Evolutionary conservation across 73 alveolate genomes (phyloP), one percentile per base, ranked within the genome.

Genomic region (Effrenium voratum): DNA sequence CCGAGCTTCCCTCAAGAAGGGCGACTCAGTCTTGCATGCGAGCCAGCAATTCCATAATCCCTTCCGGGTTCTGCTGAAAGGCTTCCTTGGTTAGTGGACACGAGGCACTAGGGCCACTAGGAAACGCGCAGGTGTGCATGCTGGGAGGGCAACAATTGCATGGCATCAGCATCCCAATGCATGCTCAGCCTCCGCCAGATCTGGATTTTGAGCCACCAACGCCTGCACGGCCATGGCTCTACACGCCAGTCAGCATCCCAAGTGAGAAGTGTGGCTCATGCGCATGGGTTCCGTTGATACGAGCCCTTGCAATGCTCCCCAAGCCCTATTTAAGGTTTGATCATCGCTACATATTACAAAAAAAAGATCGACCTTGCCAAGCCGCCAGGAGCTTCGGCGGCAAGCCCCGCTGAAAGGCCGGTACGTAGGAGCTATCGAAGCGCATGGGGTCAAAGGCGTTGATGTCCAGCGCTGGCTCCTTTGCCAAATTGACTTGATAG

Each of bases 401-500:
- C 50, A 86, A 45, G 68, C 82, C 94, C 94, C 60, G 57, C 83
- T 52, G 57, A 34, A 86, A 68, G 46, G 94, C 38, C 1, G 94
- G 82, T n/a, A 86, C 68, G 49, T 86, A 70, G 83, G 94, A 86
- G n/a, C 94, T 70, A 66, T 90, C 97, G 41, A 90, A 90, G 75
- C 97, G 97, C 88, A 70, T 19, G n/a, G 97, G 97, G 46, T 90
- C 97, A 70, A 90, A 90, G 38, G 97, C 88, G 26, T 57, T 47
- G 75, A 90, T 47, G 88, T 90, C 97, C 57, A 66, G 52, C 40
- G 97, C 76, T 6, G 87, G 97, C 88, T 90, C 87, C 95, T 86
- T 46, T n/a, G 83, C 6, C 30, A 32, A 24, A 5, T 8, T 10
- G 59, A 40, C 30, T 8, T 44, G 63, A 38, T 44, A 34, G 40